Percentiles rank a stretch among this genome's conserved stretches.
Conservation (phyloP, 257 asterid species). For the Jaltomata sinuosa region DNA sequence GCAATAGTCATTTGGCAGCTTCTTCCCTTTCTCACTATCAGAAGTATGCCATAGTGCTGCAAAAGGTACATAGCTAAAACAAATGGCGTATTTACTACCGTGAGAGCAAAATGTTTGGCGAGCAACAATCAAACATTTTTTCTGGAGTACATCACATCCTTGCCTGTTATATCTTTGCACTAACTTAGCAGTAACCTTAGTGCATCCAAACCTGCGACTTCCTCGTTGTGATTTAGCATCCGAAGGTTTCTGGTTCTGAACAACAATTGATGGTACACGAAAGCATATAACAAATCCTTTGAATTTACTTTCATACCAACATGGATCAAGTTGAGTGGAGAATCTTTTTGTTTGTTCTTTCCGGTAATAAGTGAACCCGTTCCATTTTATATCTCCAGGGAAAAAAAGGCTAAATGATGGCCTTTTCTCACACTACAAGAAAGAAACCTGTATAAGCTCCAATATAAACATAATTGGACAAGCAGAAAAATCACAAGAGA, state of each 20-base stretch:
- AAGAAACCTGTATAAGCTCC: not conserved
- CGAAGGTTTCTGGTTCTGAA: not conserved
- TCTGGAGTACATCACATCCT: not conserved
- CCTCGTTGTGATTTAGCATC: not conserved
- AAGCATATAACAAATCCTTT: not conserved
- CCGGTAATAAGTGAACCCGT: not conserved
- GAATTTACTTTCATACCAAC: not conserved
- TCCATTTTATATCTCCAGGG: slow-evolving; percentile 6
- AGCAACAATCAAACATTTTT: not conserved
- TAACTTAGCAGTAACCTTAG: not conserved
- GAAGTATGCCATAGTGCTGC: not conserved
- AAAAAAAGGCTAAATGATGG: not conserved
- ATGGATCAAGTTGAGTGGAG: not conserved
- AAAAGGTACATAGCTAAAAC: not conserved
- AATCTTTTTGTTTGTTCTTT: not conserved
- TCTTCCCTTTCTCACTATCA: not conserved
- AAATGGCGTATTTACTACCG: not conserved
- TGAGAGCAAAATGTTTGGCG: not conserved
- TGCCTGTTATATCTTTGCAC: not conserved
- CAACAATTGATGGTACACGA: not conserved
- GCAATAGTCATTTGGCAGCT: not conserved
- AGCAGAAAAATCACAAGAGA: not conserved
- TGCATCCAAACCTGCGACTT: not conserved
- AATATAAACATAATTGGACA: not conserved
- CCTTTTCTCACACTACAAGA: not conserved